phyloP scores from a whole-genome alignment of 1,139 yeast species.

The Sugiyamaella paludigena region DNA sequence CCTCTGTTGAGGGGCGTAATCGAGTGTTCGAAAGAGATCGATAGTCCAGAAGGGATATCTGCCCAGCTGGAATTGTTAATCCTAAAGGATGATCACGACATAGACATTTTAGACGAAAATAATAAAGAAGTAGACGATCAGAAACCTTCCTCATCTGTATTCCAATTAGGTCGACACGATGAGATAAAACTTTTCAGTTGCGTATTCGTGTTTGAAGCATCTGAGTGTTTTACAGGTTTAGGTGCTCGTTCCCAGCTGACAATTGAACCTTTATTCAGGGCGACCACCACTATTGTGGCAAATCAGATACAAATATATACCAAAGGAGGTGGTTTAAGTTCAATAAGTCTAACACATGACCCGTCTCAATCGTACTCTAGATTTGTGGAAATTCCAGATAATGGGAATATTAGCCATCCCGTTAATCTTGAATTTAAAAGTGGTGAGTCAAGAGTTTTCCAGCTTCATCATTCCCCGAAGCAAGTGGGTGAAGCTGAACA shows the following conservation, averaged over 20 bases:
- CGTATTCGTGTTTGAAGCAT: conserved; percentile 25
- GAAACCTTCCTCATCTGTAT: background rate
- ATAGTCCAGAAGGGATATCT: conserved; percentile 5
- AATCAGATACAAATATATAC: conserved; percentile 3
- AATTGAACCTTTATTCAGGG: conserved; percentile 17
- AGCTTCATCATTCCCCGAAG: conserved; percentile 29
- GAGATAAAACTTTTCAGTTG: conserved; percentile 19
- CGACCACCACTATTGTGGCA: conserved; percentile 1
- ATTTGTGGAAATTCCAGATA: conserved; percentile 11
- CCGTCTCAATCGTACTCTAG: conserved; percentile 1
- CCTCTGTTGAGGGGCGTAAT: conserved; percentile 22
- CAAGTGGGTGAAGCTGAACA: conserved; percentile 25
- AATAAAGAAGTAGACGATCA: background rate
- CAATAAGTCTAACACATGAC: conserved; percentile 24
- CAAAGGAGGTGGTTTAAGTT: conserved; percentile 19
- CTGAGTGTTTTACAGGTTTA: conserved; percentile 28
- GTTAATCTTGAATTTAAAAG: conserved; percentile 29
- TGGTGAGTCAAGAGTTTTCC: conserved; percentile 26
- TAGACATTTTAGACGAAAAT: conserved; percentile 2
- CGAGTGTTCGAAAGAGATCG: conserved; percentile 21
- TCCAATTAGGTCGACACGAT: conserved; percentile 8
- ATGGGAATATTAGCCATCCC: background rate
- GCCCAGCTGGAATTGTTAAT: conserved; percentile 14
- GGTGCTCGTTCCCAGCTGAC: conserved; percentile 26
- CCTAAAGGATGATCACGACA: conserved; percentile 2